These are phyloP conservation scores for Toxoplasma gondii DNA, from an alignment of 169 alveolate species.

Conservation along the genomic window DNA sequence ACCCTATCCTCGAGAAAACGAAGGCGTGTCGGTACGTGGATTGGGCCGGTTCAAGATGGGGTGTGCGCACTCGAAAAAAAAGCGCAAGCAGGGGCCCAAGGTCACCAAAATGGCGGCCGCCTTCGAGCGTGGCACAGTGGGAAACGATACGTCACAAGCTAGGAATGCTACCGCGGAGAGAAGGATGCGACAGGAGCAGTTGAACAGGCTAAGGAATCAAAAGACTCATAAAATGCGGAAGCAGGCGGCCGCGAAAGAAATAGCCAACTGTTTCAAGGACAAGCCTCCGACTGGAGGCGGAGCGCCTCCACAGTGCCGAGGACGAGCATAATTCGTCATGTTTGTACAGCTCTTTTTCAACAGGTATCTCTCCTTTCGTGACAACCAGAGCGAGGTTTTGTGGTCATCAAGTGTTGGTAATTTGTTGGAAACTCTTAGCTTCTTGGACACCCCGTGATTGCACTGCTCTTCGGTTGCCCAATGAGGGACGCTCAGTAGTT, in stretches of 20 bases:
- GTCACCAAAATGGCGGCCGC: slow-evolving; percentile 16
- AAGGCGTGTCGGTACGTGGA: neutral
- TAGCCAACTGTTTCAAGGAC: slow-evolving; percentile 25
- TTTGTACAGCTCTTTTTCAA: no score
- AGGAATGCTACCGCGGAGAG: neutral
- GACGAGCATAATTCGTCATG: neutral
- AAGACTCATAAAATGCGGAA: neutral
- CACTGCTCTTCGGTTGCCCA: no score
- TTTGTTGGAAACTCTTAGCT: no score
- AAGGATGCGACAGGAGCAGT: neutral
- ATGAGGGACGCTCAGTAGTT: no score
- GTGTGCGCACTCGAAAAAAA: slow-evolving; percentile 8
- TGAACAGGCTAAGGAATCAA: neutral
- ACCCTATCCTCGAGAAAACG: neutral
- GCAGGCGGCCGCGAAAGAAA: neutral
- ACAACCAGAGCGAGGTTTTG: no score
- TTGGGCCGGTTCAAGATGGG: slow-evolving; percentile 1
- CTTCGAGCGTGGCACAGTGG: slow-evolving; percentile 14
- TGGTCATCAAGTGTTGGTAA: no score
- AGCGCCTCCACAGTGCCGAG: neutral
- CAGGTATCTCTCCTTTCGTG: no score
- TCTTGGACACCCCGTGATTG: no score
- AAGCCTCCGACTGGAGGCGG: slow-evolving; percentile 37
- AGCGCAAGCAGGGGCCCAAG: neutral
- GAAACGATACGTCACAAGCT: neutral